These are phyloP conservation scores for Fusarium compactum DNA, from an alignment of 2,329 filamentous ascomycete species.

Conservation along the genomic window DNA sequence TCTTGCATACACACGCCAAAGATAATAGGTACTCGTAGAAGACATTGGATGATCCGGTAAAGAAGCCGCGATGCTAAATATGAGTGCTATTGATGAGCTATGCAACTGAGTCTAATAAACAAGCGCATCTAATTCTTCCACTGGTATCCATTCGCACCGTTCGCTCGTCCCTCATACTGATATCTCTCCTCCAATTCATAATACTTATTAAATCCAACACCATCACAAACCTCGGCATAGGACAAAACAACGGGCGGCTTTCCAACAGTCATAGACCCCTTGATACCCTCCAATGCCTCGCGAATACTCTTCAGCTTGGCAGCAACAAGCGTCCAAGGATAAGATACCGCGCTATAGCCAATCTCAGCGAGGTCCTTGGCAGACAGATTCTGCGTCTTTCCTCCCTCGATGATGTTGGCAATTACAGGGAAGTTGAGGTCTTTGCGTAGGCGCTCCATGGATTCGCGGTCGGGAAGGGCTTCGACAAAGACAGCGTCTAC, in stretches of 20 bases:
- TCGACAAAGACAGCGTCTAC: slow-evolving; percentile 60
- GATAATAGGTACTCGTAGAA: not conserved
- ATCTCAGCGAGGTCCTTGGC: slow-evolving; percentile 51
- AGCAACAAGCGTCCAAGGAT: slow-evolving; percentile 60
- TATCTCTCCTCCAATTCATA: slow-evolving; percentile 44
- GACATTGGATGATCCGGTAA: rapidly evolving
- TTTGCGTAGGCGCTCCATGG: slow-evolving; percentile 55
- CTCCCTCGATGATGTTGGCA: slow-evolving; percentile 56
- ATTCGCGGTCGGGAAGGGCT: slow-evolving; percentile 57
- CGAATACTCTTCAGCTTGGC: slow-evolving; percentile 57
- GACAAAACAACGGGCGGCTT: slow-evolving; percentile 57
- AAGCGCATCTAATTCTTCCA: slow-evolving; percentile 17
- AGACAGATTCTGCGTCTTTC: slow-evolving; percentile 52
- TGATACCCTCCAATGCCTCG: slow-evolving; percentile 54
- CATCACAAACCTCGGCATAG: slow-evolving; percentile 59
- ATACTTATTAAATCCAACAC: slow-evolving; percentile 60
- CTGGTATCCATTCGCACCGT: slow-evolving; percentile 27
- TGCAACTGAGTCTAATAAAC: not conserved
- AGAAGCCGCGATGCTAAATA: rapidly evolving
- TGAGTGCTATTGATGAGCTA: not conserved
- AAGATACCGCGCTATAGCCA: slow-evolving; percentile 57
- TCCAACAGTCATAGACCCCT: slow-evolving; percentile 56
- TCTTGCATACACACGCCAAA: not conserved
- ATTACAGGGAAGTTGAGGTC: slow-evolving; percentile 56
- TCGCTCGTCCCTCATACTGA: slow-evolving; percentile 34